Evolutionary conservation across 192 early-diverging fungal species (phyloP).

Genomic region (Backusella psychrophila): DNA sequence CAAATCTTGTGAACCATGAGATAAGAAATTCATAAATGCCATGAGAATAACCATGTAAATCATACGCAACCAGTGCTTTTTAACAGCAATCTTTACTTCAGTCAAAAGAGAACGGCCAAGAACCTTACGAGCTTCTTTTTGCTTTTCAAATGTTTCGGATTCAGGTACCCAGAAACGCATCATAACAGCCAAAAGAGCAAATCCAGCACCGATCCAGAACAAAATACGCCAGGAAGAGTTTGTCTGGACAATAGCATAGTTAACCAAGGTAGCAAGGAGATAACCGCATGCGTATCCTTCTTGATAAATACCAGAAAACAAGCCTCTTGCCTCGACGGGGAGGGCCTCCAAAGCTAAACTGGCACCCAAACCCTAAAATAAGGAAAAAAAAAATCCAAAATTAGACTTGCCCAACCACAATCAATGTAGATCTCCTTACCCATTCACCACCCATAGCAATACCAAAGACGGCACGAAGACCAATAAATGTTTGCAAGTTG

Average conservation of each 20-base stretch:
- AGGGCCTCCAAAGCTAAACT: slow-evolving; percentile 71
- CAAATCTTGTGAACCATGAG: slow-evolving; percentile 69
- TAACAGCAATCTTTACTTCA: slow-evolving; percentile 25
- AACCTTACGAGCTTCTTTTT: slow-evolving; percentile 29
- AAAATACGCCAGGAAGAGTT: slow-evolving; percentile 62
- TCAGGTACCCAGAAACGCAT: slow-evolving; percentile 66
- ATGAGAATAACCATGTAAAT: slow-evolving; percentile 58
- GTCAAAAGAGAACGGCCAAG: slow-evolving; percentile 21
- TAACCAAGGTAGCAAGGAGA: slow-evolving; percentile 60
- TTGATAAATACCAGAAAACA: slow-evolving; percentile 77
- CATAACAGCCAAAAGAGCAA: slow-evolving; percentile 55
- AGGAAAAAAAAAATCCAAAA: slow-evolving; percentile 11
- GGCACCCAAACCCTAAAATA: slow-evolving; percentile 69
- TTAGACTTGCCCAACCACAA: background rate
- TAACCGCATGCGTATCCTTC: slow-evolving; percentile 65
- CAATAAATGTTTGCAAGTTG: slow-evolving; percentile 60
- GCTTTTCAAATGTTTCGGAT: slow-evolving; percentile 50
- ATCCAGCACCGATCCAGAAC: slow-evolving; percentile 64
- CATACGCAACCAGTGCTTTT: slow-evolving; percentile 52
- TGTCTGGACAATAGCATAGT: slow-evolving; percentile 50
- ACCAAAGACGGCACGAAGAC: slow-evolving; percentile 59
- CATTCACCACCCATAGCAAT: slow-evolving; percentile 59
- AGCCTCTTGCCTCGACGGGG: slow-evolving; percentile 62
- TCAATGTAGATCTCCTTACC: slow-evolving; percentile 13
- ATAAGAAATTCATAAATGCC: slow-evolving; percentile 68